Evolutionary conservation across 805 yeast genomes (phyloP), one percentile per base, ranked within the genome.

Genomic region (Ogataea chonburiensis): DNA sequence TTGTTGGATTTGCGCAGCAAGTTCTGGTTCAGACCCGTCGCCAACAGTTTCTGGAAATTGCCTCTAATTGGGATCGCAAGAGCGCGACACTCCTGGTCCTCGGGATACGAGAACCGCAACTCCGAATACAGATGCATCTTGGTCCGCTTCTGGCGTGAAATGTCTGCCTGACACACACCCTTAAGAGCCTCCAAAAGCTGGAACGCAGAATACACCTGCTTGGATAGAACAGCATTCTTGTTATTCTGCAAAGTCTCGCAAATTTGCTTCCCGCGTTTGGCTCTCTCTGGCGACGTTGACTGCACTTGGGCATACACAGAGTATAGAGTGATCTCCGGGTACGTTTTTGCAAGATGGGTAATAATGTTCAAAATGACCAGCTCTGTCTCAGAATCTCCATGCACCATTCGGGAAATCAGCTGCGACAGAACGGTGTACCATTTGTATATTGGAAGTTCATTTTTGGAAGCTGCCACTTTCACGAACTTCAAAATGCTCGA

Each of bases 341-440:
- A 93, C 16, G 73, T 67, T 19, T 63, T 61, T 0, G 82, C 68
- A 9, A 91, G 69, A 10, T 67, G 61, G 10, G 73, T 63, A 8
- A 89, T 64, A 15, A 91, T 74, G n/a, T 65, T 60, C 34, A 72
- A 59, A 11, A 93, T 67, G 14, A 79, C 60, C 2, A 68, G 70
- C 18, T 70, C 73, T 0, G 93, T 78, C 0, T 67, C 64, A 2
- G 61, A 59, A 45, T 82, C 79, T 1, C 71, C 64, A 50, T 86
- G 93, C 1, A 76, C 66, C 40, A 89, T 68, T 49, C 98, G 70
- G 0, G 97, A 87, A 5, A 91, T 63, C 22, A 93, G 56, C 55
- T 93, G 98, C 0, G 97, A 85, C 14, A 91, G 65, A 0, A 87
- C 95, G 0, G 88, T 71, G 55, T 84, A 91, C 85, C 96, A 87